These are phyloP conservation scores for Eucalyptus paniculata DNA, from an alignment of 345 rosid genomes.

Conservation along the genomic window DNA sequence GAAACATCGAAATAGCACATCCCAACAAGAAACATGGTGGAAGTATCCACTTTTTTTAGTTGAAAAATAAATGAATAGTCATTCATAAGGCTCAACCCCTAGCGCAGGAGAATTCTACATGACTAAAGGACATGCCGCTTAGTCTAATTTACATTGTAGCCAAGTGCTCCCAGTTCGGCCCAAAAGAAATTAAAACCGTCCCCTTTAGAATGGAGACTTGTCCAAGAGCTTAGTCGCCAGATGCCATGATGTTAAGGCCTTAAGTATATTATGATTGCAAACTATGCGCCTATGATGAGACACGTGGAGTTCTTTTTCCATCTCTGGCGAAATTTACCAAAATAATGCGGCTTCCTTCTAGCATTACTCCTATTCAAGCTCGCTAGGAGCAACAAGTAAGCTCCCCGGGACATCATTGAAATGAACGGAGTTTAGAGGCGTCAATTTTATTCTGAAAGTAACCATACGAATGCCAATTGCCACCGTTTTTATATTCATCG, in stretches of 20 bases:
- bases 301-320: background rate
- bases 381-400: background rate
- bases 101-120: background rate
- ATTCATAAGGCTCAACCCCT: background rate
- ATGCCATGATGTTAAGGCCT: background rate
- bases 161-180: background rate
- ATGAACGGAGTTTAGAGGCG: background rate
- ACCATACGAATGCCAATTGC: background rate
- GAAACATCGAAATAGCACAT: background rate
- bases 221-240: background rate
- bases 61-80: background rate
- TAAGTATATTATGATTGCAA: background rate
- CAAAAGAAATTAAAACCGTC: background rate
- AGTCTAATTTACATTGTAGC: background rate
- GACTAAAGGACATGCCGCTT: background rate
- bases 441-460: background rate
- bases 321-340: background rate
- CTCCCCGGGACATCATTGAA: background rate
- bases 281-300: background rate
- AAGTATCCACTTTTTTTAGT: background rate
- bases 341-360: background rate
- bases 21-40: background rate
- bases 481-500: background rate
- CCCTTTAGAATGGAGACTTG: background rate
- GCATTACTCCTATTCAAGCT: background rate